Evolutionary conservation across 2,329 filamentous ascomycete genomes (phyloP).

Genomic region (Fusarium solani-melongenae): DNA sequence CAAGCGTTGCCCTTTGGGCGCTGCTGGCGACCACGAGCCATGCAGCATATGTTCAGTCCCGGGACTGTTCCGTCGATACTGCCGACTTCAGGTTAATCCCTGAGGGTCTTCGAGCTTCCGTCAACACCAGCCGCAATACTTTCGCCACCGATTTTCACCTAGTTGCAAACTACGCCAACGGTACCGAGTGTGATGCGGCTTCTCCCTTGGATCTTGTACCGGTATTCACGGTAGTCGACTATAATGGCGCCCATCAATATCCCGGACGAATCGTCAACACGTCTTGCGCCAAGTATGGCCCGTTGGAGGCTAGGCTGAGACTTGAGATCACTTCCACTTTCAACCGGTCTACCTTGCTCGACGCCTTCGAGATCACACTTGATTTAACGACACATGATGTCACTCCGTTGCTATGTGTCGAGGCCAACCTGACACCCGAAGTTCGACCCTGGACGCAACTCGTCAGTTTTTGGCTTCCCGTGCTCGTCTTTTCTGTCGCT

Average conservation of each 20-base stretch:
- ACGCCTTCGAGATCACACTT: slow-evolving; percentile 11
- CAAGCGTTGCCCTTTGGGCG: background rate
- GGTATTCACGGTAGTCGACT: background rate
- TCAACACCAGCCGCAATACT: background rate
- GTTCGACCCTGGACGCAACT: background rate
- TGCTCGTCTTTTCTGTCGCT: slow-evolving; percentile 2
- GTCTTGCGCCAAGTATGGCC: slow-evolving; percentile 1
- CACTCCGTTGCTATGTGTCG: background rate
- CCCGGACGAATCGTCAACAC: slow-evolving; percentile 12
- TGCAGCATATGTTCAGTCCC: slow-evolving; percentile 25
- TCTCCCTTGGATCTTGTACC: background rate
- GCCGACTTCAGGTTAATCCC: background rate
- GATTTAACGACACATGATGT: background rate
- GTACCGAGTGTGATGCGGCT: slow-evolving; percentile 7
- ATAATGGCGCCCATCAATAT: background rate
- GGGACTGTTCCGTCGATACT: slow-evolving; percentile 5
- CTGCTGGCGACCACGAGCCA: slow-evolving; percentile 3
- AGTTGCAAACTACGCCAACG: background rate
- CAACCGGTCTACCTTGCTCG: slow-evolving; percentile 12
- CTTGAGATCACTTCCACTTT: slow-evolving; percentile 10
- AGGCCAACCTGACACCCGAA: slow-evolving; percentile 9
- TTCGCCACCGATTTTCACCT: slow-evolving; percentile 9
- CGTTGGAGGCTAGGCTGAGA: background rate
- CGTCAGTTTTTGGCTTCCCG: slow-evolving; percentile 18
- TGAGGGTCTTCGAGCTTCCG: slow-evolving; percentile 10